Evolutionary conservation across 768 basidiomycete genomes (phyloP).

Genomic region (Calocera viscosa): DNA sequence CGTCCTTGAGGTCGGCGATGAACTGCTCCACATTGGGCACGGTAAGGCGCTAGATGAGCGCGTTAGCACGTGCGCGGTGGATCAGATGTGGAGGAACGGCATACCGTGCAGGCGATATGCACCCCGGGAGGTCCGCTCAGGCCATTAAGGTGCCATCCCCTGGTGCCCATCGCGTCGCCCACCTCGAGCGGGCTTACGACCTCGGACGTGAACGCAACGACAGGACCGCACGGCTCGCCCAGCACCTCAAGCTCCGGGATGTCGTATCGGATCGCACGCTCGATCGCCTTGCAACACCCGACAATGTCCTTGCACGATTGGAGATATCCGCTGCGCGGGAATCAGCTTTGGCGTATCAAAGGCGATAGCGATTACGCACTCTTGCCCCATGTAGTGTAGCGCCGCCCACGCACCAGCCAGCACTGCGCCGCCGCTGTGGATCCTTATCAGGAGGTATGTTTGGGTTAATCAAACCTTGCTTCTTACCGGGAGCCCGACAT

Average conservation of each 20-base stretch:
- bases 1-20: slow-evolving; percentile 69
- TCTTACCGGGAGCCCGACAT: slow-evolving; percentile 78
- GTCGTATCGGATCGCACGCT: slow-evolving; percentile 46
- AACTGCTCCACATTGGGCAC: slow-evolving; percentile 62
- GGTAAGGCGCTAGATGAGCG: slow-evolving; percentile 52
- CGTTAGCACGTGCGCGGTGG: neutral
- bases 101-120: slow-evolving; percentile 88
- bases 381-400: slow-evolving; percentile 81
- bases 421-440: slow-evolving; percentile 66
- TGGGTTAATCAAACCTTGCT: slow-evolving; percentile 9
- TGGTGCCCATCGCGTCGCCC: slow-evolving; percentile 73
- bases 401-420: slow-evolving; percentile 96
- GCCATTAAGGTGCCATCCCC: slow-evolving; percentile 88
- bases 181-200: slow-evolving; percentile 71
- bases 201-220: slow-evolving; percentile 66
- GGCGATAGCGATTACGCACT: slow-evolving; percentile 37
- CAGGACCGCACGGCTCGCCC: slow-evolving; percentile 79
- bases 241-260: slow-evolving; percentile 80
- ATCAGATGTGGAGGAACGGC: slow-evolving; percentile 21
- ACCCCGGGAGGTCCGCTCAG: slow-evolving; percentile 65
- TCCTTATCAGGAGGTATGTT: neutral
- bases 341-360: neutral
- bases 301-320: slow-evolving; percentile 77
- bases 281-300: slow-evolving; percentile 54
- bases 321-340: slow-evolving; percentile 59